Conservation (phyloP, 1,284 basidiomycete species). For the Cerrena zonata region DNA sequence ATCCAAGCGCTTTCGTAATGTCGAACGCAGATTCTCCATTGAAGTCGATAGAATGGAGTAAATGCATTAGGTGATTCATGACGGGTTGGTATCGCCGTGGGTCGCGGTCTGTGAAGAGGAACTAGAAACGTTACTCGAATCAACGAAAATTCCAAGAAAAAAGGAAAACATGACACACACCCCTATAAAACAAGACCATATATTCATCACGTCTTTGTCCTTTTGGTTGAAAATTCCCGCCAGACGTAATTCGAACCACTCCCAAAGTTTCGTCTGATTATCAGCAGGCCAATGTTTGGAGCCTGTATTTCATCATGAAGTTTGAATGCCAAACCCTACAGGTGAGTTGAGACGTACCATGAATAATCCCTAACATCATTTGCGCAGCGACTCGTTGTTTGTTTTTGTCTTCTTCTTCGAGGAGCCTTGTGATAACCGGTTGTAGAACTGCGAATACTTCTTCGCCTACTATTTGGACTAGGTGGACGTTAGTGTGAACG, state of each 20-base stretch:
- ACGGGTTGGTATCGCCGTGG: slow-evolving; percentile 79
- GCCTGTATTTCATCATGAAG: slow-evolving; percentile 36
- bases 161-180: too few relatives aligned
- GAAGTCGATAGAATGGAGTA: slow-evolving; percentile 63
- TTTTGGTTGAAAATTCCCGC: slow-evolving; percentile 60
- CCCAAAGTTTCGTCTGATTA: slow-evolving; percentile 70
- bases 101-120: slow-evolving; percentile 75
- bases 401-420: slow-evolving; percentile 62
- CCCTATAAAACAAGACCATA: slow-evolving; percentile 69
- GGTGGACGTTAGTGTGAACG: slow-evolving; percentile 6
- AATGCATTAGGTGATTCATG: slow-evolving; percentile 65
- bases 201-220: slow-evolving; percentile 59
- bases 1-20: slow-evolving; percentile 52
- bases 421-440: slow-evolving; percentile 48
- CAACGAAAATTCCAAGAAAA: not conserved
- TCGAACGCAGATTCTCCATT: slow-evolving; percentile 74
- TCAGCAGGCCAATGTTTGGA: slow-evolving; percentile 83
- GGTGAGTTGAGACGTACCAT: slow-evolving; percentile 32
- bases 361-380: slow-evolving; percentile 72
- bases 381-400: slow-evolving; percentile 88
- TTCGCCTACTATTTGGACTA: slow-evolving; percentile 67
- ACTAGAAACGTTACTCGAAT: slow-evolving; percentile 40
- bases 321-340: not conserved
- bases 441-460: slow-evolving; percentile 53
- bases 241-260: slow-evolving; percentile 73